phyloP scores from a whole-genome alignment of 129 eudicot species.

The Chrysanthemum seticuspe region DNA sequence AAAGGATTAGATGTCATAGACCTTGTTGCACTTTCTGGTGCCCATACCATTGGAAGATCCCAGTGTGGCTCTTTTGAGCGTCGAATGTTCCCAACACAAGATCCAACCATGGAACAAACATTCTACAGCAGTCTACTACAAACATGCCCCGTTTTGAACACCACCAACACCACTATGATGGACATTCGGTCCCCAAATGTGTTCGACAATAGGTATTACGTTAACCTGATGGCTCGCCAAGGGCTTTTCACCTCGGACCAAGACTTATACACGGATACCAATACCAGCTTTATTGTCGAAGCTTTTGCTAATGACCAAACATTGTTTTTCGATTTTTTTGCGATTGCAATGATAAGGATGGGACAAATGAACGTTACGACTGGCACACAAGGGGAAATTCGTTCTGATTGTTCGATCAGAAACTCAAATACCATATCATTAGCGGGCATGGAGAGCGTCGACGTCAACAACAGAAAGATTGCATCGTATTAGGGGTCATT shows the following conservation, averaged over 20 bases:
- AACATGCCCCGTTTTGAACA: conserved; percentile 37
- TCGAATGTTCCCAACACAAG: conserved; percentile 46
- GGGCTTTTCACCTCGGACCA: conserved; percentile 73
- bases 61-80: conserved; percentile 50
- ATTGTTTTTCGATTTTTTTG: conserved; percentile 33
- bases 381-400: too few species aligned
- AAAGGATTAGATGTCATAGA: conserved; percentile 52
- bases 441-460: not conserved
- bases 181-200: conserved; percentile 57
- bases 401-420: too few species aligned
- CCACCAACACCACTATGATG: conserved; percentile 42
- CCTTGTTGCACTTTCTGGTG: conserved; percentile 68
- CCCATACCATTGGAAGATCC: conserved; percentile 62
- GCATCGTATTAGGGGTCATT: not conserved
- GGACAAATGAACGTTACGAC: conserved; percentile 44
- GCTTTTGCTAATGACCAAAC: conserved; percentile 50
- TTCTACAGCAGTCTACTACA: conserved; percentile 37
- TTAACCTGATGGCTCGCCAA: conserved; percentile 56
- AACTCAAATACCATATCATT: conserved; percentile 24
- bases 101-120: conserved; percentile 43
- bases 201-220: conserved; percentile 69
- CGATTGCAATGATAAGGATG: conserved; percentile 59
- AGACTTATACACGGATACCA: conserved; percentile 49
- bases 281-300: conserved; percentile 45
- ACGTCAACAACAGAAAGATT: not conserved